Evolutionary conservation across 2,329 filamentous ascomycete species (phyloP), one percentile per base, ranked within the genome.

Genomic region (Gliomastix tumulicola): DNA sequence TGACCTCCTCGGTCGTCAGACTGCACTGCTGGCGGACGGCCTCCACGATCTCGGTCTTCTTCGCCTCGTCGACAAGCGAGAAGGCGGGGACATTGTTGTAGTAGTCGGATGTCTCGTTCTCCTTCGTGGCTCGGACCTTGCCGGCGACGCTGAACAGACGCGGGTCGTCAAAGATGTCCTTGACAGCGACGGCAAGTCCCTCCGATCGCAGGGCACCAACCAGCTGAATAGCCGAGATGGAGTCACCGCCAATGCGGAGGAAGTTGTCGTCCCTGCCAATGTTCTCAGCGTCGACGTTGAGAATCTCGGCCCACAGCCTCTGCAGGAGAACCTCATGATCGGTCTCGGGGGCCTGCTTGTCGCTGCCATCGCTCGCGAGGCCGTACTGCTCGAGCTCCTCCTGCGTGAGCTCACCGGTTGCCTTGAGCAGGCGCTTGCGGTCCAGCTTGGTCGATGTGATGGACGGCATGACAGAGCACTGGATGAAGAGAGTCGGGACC

Each of bases 161-260:
- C 12, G 35, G 27, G 18, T 37, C 35, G 17, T 40, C 36, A 11
- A 49, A 48, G 11, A 49, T 36, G 5, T 41, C 41, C 10, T 41
- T 44, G 9, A 45, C 40, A 1, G 40, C 40, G 37, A 48, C 3
- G 21, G 39, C 30, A 13, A 41, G 34, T n/a, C 35, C 30, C 19
- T 21, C 8, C 6, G 28, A n/a, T 5, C 37, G 12, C 10, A 25
- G 21, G 10, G 32, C 23, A 4, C 32, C 22, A 6, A 44, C 28
- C 4, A 46, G 35, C 9, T 41, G 32, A 28, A 46, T 44, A 7
- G 42, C 42, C 6, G 32, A 34, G 18, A 68, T 66, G 9, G 65
- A 68, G 33, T 69, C 65, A 4, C 66, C 66, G 3, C 66, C 65
- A 1, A 66, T 46, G 4, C 47, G 43, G 16, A 66, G 50, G 35